These are phyloP conservation scores for Exophiala aquamarina DNA, from an alignment of 2,329 filamentous ascomycete genomes.

Conservation along the genomic window DNA sequence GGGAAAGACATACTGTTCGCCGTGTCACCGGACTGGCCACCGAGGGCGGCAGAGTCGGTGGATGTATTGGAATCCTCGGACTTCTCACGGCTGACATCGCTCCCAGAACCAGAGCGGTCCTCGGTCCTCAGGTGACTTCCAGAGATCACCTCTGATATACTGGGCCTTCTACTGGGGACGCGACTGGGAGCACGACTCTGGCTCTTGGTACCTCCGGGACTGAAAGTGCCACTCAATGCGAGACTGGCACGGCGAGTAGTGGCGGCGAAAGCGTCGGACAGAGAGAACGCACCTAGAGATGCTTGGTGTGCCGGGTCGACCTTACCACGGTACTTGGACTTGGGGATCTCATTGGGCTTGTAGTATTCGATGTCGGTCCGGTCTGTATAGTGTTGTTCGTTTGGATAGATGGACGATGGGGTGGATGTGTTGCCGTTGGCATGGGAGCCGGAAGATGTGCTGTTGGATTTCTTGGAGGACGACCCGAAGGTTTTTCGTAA, in stretches of 20 bases:
- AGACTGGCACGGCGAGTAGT: constrained; percentile 20
- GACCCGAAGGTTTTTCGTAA: neutral
- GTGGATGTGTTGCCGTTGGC: constrained; percentile 12
- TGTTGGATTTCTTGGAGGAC: constrained; percentile 2
- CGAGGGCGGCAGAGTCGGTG: too few relatives aligned
- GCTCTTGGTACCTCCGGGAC: constrained; percentile 28
- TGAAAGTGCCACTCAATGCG: constrained; percentile 26
- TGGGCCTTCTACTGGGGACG: constrained; percentile 10
- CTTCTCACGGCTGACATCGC: too few relatives aligned
- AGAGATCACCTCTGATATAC: constrained; percentile 19
- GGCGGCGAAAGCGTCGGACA: constrained; percentile 32
- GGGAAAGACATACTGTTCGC: constrained; percentile 20
- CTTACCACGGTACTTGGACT: constrained; percentile 50
- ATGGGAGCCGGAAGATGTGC: constrained; percentile 17
- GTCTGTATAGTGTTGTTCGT: constrained; percentile 21
- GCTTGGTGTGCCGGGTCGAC: constrained; percentile 47
- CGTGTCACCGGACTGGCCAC: constrained; percentile 6
- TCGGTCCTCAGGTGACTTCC: constrained; percentile 13
- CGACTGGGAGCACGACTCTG: constrained; percentile 24
- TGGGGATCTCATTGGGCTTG: constrained; percentile 47
- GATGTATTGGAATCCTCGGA: too few relatives aligned
- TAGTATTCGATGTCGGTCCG: constrained; percentile 48
- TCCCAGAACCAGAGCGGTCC: neutral
- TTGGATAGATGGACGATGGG: constrained; percentile 5
- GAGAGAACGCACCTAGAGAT: constrained; percentile 45